Percentiles rank a stretch among this genome's conserved stretches.
Conservation (phyloP, 345 rosid species). For the Hibiscus syriacus region DNA sequence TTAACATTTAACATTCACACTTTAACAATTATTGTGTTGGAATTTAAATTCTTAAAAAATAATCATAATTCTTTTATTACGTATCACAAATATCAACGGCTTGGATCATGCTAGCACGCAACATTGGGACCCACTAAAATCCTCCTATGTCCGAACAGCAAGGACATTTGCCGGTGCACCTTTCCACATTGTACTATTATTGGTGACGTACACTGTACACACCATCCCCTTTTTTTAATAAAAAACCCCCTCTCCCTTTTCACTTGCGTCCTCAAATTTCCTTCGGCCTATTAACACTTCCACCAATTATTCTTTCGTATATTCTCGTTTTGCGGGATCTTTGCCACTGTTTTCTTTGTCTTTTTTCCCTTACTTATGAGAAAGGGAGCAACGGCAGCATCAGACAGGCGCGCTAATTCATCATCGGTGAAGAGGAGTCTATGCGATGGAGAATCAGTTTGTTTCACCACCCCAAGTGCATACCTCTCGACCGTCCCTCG, state of each 20-base stretch:
- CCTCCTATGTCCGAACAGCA: conserved; percentile 40
- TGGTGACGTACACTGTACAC: conserved; percentile 9
- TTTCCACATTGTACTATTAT: conserved; percentile 24
- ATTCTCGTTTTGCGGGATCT: too few species aligned
- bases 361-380: conserved; percentile 19
- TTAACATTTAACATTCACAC: too few species aligned
- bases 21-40: too few species aligned
- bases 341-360: background rate
- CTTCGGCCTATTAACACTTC: background rate
- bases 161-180: conserved; percentile 24
- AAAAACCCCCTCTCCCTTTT: background rate
- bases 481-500: conserved; percentile 80
- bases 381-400: conserved; percentile 1
- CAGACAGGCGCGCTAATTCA: background rate
- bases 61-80: too few species aligned
- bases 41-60: too few species aligned
- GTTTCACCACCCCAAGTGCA: conserved; percentile 68
- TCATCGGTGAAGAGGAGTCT: background rate
- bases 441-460: conserved; percentile 56
- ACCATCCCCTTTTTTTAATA: background rate
- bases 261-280: background rate
- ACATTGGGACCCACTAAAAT: conserved; percentile 17
- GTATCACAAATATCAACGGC: too few species aligned
- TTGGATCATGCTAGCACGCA: background rate
- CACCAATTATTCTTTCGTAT: too few species aligned